These are phyloP conservation scores for Gonium pectorale DNA, from an alignment of 139 green algal species.

Conservation along the genomic window DNA sequence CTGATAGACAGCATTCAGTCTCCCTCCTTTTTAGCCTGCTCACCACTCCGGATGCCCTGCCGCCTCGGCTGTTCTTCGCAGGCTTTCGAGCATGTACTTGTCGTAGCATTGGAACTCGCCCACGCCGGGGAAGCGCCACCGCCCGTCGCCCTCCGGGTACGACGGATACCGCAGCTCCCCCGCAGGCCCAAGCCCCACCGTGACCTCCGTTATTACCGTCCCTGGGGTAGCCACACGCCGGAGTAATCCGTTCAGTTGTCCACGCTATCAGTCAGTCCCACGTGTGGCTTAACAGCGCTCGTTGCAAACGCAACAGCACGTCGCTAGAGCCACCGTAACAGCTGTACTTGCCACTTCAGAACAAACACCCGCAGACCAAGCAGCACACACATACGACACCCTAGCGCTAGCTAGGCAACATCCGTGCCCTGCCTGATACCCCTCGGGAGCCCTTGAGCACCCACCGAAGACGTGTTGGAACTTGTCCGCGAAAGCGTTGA, in stretches of 20 bases:
- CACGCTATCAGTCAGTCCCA: too few species aligned
- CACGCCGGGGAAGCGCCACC: constrained; percentile 97
- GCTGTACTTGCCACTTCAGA: too few species aligned
- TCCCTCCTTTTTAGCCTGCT: too few species aligned
- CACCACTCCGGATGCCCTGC: constrained; percentile 90
- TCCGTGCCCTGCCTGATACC: too few species aligned
- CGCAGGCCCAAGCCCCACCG: constrained; percentile 94
- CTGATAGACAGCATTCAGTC: too few species aligned
- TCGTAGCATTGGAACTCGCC: constrained; percentile 99
- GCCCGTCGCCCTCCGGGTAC: constrained; percentile 95
- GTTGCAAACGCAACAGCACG: too few species aligned
- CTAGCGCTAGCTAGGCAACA: too few species aligned
- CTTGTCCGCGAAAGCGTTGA: constrained; percentile 87
- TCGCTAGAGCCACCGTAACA: too few species aligned
- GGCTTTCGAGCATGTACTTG: constrained; percentile 93
- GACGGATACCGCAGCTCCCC: constrained; percentile 98
- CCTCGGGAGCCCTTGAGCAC: too few species aligned
- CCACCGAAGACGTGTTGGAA: constrained; percentile 77
- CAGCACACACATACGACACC: too few species aligned
- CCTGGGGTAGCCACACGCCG: constrained; percentile 53
- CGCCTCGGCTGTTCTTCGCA: constrained; percentile 74
- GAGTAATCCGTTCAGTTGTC: not conserved
- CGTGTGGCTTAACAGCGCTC: too few species aligned
- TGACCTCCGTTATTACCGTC: constrained; percentile 90
- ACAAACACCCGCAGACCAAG: too few species aligned